Percentiles rank a stretch among this genome's conserved stretches.
Evolutionary conservation across 2,329 filamentous ascomycete genomes (phyloP).

Genomic region (Ophiocordyceps robertsii): DNA sequence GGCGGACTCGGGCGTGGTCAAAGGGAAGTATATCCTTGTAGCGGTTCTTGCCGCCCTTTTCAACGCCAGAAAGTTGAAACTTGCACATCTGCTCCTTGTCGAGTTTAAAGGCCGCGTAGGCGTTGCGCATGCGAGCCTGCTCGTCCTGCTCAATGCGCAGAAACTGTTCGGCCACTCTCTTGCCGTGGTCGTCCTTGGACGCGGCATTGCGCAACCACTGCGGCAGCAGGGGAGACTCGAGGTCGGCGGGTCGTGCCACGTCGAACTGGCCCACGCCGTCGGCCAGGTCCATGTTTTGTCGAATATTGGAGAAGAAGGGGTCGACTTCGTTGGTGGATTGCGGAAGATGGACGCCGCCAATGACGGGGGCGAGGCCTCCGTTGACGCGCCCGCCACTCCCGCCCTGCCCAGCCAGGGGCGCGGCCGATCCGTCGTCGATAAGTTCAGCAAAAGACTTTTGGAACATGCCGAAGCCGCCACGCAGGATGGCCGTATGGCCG

Average conservation of each 20-base stretch:
- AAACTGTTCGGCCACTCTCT: slow-evolving; percentile 70
- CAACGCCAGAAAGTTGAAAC: slow-evolving; percentile 78
- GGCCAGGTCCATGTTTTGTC: slow-evolving; percentile 90
- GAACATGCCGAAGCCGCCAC: slow-evolving; percentile 71
- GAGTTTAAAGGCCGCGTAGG: slow-evolving; percentile 37
- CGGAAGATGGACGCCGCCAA: slow-evolving; percentile 79
- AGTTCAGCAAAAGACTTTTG: slow-evolving; percentile 49
- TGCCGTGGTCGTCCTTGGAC: slow-evolving; percentile 57
- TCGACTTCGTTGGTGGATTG: slow-evolving; percentile 54
- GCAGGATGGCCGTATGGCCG: slow-evolving; percentile 61
- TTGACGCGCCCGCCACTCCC: slow-evolving; percentile 15
- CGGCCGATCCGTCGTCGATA: slow-evolving; percentile 38
- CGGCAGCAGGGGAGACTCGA: slow-evolving; percentile 46
- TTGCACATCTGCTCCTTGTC: slow-evolving; percentile 12
- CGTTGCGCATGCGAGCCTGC: slow-evolving; percentile 84
- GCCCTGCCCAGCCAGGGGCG: slow-evolving; percentile 8
- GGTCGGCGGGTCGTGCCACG: slow-evolving; percentile 30
- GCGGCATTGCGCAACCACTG: slow-evolving; percentile 63
- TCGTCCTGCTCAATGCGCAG: slow-evolving; percentile 73
- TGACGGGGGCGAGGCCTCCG: slow-evolving; percentile 50
- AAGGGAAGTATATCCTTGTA: slow-evolving; percentile 98
- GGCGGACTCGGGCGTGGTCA: slow-evolving; percentile 77
- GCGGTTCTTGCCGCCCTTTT: slow-evolving; percentile 88
- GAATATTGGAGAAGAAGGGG: slow-evolving; percentile 91
- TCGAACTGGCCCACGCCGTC: slow-evolving; percentile 80